Evolutionary conservation across 306 rosid species (phyloP).

Genomic region (Purshia tridentata): DNA sequence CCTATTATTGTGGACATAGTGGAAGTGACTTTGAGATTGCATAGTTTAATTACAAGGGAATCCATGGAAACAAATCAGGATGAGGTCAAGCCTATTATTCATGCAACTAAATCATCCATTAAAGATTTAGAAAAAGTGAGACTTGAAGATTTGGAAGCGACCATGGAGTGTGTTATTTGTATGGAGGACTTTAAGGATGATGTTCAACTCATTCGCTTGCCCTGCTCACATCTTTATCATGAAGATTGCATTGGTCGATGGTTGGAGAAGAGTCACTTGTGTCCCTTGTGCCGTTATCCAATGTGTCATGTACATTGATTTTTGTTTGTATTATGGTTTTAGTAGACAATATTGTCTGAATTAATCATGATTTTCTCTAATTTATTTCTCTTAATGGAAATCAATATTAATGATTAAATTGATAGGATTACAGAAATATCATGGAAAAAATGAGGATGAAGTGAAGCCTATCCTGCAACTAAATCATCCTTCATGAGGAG

Average conservation of each 20-base stretch:
- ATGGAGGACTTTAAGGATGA: conserved; percentile 18
- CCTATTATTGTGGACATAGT: conserved; percentile 4
- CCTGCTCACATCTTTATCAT: conserved; percentile 30
- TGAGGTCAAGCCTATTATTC: background rate
- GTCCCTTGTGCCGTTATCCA: background rate
- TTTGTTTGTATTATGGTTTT: too few species aligned
- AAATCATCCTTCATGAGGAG: too few species aligned
- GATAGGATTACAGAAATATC: too few species aligned
- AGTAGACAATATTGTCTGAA: too few species aligned
- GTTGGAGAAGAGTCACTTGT: conserved; percentile 19
- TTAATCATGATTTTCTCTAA: too few species aligned
- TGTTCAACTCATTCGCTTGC: conserved; percentile 1
- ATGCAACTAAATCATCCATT: background rate
- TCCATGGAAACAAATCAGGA: background rate
- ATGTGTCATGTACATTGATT: too few species aligned
- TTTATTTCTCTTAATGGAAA: too few species aligned
- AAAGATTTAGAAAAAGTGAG: background rate
- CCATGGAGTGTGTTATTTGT: conserved; percentile 22
- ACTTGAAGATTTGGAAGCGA: background rate
- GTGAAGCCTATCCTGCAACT: too few species aligned
- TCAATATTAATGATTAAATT: too few species aligned
- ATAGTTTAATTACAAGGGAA: background rate
- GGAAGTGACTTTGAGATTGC: too few species aligned
- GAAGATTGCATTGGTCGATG: conserved; percentile 17
- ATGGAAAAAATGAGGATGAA: too few species aligned